Conservation (phyloP, 768 basidiomycete species). For the Pleurotus citrinopileatus region DNA sequence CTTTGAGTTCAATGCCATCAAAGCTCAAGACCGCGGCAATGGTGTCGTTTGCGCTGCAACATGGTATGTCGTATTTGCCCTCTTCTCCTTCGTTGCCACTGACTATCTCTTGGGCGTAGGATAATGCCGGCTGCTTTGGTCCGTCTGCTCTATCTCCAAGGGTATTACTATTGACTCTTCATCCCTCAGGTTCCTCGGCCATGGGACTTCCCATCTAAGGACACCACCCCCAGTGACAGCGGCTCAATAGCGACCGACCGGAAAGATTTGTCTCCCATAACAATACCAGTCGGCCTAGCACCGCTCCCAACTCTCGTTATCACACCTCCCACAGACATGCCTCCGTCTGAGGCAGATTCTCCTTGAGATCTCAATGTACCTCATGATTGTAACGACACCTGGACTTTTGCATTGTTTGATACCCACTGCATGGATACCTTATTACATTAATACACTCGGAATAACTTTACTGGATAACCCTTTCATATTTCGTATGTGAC, state of each 20-base stretch:
- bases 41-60: slow-evolving; percentile 89
- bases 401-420: slow-evolving; percentile 43
- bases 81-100: not conserved
- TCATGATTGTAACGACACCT: slow-evolving; percentile 4
- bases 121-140: slow-evolving; percentile 77
- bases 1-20: slow-evolving; percentile 67
- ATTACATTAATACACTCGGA: slow-evolving; percentile 18
- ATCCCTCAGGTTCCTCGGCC: slow-evolving; percentile 56
- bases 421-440: slow-evolving; percentile 27
- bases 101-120: slow-evolving; percentile 32
- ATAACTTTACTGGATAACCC: too few relatives aligned
- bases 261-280: not conserved
- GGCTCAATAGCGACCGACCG: not conserved
- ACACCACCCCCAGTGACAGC: slow-evolving; percentile 17
- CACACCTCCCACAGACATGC: slow-evolving; percentile 9
- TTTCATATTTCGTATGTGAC: too few relatives aligned
- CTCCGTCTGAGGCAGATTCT: not conserved
- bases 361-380: not conserved
- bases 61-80: slow-evolving; percentile 48
- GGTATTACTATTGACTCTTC: not conserved
- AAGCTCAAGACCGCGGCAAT: slow-evolving; percentile 58
- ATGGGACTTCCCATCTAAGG: slow-evolving; percentile 65
- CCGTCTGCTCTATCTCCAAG: not conserved
- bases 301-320: slow-evolving; percentile 11
- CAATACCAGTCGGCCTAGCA: not conserved